Percentiles rank a stretch among this genome's conserved stretches.
Evolutionary conservation across 495 filamentous ascomycete species (phyloP).

Genomic region (Neurospora tetraspora): DNA sequence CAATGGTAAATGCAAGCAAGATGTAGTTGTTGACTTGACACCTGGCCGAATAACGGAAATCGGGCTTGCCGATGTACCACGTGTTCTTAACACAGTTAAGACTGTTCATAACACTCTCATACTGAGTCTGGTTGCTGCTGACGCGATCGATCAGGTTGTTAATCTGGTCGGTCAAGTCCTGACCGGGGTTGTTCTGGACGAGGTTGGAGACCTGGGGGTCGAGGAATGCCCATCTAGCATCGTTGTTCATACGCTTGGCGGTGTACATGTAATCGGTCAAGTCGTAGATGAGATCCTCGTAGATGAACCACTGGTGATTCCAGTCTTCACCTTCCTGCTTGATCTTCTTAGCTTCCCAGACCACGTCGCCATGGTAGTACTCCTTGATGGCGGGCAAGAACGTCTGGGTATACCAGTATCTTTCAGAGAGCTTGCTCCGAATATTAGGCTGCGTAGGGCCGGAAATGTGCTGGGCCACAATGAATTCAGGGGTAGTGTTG

Average conservation of each 20-base stretch:
- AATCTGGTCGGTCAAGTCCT: conserved; percentile 63
- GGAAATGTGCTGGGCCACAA: conserved; percentile 52
- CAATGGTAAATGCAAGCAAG: conserved; percentile 72
- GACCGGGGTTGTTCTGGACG: conserved; percentile 64
- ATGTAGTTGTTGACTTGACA: conserved; percentile 93
- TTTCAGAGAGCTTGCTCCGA: conserved; percentile 45
- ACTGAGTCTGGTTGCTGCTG: conserved; percentile 25
- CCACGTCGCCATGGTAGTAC: conserved; percentile 80
- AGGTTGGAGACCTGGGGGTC: conserved; percentile 50
- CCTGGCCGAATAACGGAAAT: conserved; percentile 65
- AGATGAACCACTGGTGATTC: conserved; percentile 69
- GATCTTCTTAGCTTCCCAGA: conserved; percentile 47
- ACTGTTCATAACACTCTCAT: conserved; percentile 41
- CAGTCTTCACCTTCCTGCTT: conserved; percentile 53
- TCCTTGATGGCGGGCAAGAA: conserved; percentile 76
- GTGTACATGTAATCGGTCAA: conserved; percentile 87
- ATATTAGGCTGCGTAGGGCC: conserved; percentile 47
- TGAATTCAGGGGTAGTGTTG: conserved; percentile 48
- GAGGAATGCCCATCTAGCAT: conserved; percentile 54
- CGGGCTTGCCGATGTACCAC: conserved; percentile 73
- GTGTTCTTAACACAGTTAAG: conserved; percentile 71
- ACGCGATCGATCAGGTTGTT: conserved; percentile 31
- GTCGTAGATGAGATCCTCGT: conserved; percentile 70
- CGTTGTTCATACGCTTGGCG: conserved; percentile 34
- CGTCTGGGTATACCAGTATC: conserved; percentile 62